Evolutionary conservation across 495 filamentous ascomycete genomes (phyloP), one percentile per base, ranked within the genome.

Genomic region (Pyrenula aspistea): DNA sequence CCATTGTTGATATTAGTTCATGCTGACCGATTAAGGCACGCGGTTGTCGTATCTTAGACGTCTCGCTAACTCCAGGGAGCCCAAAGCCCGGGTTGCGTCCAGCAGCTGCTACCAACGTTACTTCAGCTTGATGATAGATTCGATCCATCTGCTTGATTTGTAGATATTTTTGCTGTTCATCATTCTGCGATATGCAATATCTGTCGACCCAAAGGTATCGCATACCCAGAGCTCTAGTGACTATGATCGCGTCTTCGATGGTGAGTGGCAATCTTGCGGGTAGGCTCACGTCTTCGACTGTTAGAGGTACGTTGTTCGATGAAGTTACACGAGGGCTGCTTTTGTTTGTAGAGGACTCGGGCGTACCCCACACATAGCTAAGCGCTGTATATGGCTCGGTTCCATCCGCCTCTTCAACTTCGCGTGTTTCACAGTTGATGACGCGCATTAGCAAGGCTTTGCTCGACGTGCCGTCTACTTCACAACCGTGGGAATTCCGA

Each of bases 111-210:
- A 69, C 49, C 12, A 69, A 63, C 0, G 67, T 69, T 8, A 63
- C n/a, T 12, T 55, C 57, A 21, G 65, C 63, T 8, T 60, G 59
- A 21, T 54, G 53, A 31, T 68, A 68, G 31, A 68, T 64, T 10
- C 22, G 23, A 47, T 63, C 63, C 66, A 67, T 67, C 12, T 61
- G 59, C 8, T 25, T 10, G 8, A 66, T 53, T 15, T 59, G 22
- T 3, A 24, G 4, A 24, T 50, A 24, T 49, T 61, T 51, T 48
- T 60, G 25, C 12, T 54, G 21, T 4, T n/a, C 21, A n/a, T 63
- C 56, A 49, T 58, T 53, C 47, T 65, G 62, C 23, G 55, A 51
- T 22, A 65, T 61, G 23, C 58, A 60, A 12, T 31, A 53, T 48
- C 24, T 31, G 23, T 60, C 58, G 24, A 60, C 56, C 58, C 58